phyloP scores from a whole-genome alignment of 2,329 filamentous ascomycete species.

The Ophiostoma piceae region DNA sequence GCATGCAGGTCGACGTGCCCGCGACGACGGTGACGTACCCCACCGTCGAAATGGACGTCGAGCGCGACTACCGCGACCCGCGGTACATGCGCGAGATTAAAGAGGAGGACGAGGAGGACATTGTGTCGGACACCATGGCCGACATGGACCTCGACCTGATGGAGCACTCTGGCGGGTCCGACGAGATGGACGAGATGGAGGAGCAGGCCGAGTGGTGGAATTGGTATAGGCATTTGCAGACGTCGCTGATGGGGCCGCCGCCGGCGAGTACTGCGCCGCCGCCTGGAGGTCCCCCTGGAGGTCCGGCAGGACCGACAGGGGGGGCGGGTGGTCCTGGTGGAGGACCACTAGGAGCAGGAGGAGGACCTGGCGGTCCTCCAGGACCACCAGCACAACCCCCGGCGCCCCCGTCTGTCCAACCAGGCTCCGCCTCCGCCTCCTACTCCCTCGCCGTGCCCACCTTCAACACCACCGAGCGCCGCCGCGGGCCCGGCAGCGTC shows the following conservation, averaged over 20 bases:
- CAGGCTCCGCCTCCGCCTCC: not conserved
- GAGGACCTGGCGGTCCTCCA: not conserved
- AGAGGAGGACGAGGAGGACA: constrained; percentile 11
- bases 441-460: constrained; percentile 6
- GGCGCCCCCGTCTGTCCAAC: not conserved
- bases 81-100: constrained; percentile 6
- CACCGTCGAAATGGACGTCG: constrained; percentile 21
- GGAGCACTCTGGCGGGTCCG: constrained; percentile 17
- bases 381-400: no score
- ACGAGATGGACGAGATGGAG: constrained; percentile 7
- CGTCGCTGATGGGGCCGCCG: constrained; percentile 16
- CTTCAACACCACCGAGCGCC: not conserved
- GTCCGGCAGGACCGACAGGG: not conserved
- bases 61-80: constrained; percentile 16
- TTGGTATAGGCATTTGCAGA: constrained; percentile 25
- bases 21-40: not conserved
- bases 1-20: constrained; percentile 1
- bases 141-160: constrained; percentile 15
- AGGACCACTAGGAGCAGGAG: not conserved
- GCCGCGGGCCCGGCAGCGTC: constrained; percentile 20
- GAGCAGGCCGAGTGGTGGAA: constrained; percentile 26
- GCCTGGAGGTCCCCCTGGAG: not conserved
- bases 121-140: constrained; percentile 6
- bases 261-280: constrained; percentile 11
- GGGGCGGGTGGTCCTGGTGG: not conserved